These are phyloP conservation scores for Fusarium haematococcum DNA, from an alignment of 2,329 filamentous ascomycete species.

Conservation along the genomic window DNA sequence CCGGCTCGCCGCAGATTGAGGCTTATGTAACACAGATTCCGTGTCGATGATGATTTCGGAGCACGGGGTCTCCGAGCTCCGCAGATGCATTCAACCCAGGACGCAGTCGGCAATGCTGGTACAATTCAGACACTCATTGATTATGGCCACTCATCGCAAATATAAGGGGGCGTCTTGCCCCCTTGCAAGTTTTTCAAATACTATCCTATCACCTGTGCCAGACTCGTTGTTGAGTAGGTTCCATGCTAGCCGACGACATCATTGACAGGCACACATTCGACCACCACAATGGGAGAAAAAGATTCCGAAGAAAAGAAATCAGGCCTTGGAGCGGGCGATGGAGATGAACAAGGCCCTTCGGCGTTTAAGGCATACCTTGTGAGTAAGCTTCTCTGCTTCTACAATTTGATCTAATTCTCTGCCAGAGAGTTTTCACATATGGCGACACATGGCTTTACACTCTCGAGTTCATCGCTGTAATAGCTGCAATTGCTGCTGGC, in stretches of 20 bases:
- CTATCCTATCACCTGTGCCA: neutral
- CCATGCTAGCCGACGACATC: neutral
- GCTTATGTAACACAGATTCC: neutral
- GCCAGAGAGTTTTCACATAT: neutral
- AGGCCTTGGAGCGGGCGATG: neutral
- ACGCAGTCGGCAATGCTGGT: neutral
- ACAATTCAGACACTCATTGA: neutral
- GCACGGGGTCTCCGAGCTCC: neutral
- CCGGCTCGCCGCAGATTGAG: neutral
- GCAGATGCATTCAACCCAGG: neutral
- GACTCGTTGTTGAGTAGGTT: neutral
- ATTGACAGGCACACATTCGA: neutral
- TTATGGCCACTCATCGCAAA: neutral
- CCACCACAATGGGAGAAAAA: neutral
- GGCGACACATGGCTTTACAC: neutral
- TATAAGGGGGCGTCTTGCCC: neutral
- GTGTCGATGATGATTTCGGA: neutral
- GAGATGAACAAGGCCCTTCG: neutral
- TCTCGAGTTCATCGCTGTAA: neutral
- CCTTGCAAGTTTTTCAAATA: neutral
- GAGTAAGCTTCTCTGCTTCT: neutral
- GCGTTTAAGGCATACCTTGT: neutral
- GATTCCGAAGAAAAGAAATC: neutral
- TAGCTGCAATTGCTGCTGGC: constrained; percentile 15
- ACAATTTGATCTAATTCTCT: neutral